These are phyloP conservation scores for Striga asiatica DNA, from an alignment of 257 asterid genomes.

Conservation along the genomic window DNA sequence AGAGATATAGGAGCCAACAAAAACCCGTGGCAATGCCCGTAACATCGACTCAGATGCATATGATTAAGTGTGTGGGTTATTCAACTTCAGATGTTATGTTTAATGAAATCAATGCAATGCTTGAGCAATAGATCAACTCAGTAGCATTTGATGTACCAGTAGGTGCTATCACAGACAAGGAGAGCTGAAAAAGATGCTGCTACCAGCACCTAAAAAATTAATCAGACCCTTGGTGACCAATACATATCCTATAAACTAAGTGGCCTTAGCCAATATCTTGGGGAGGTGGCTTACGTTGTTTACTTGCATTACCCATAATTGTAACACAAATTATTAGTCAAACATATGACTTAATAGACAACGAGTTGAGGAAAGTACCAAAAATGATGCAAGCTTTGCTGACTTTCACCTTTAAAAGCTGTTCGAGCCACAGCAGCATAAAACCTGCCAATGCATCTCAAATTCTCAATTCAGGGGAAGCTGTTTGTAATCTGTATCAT, in stretches of 20 bases:
- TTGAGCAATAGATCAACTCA: slow-evolving; percentile 1
- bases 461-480: slow-evolving; percentile 27
- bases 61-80: not conserved
- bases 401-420: slow-evolving; percentile 93
- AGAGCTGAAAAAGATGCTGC: not conserved
- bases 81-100: not conserved
- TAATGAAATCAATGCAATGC: slow-evolving; percentile 2
- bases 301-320: too few relatives aligned
- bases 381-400: slow-evolving; percentile 83
- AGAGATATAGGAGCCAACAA: slow-evolving; percentile 9
- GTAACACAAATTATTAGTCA: too few relatives aligned
- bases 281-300: not conserved
- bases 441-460: slow-evolving; percentile 50
- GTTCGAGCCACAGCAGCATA: slow-evolving; percentile 90
- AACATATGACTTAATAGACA: slow-evolving; percentile 1
- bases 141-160: not conserved
- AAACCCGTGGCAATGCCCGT: not conserved
- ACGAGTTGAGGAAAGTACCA: slow-evolving; percentile 39
- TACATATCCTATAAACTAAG: not conserved
- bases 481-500: slow-evolving; percentile 18
- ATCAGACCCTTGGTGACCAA: not conserved
- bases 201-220: not conserved
- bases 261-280: not conserved
- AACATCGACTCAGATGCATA: not conserved
- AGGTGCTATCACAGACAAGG: not conserved